These are phyloP conservation scores for Russula lepida DNA, from an alignment of 768 basidiomycete species.

Conservation along the genomic window DNA sequence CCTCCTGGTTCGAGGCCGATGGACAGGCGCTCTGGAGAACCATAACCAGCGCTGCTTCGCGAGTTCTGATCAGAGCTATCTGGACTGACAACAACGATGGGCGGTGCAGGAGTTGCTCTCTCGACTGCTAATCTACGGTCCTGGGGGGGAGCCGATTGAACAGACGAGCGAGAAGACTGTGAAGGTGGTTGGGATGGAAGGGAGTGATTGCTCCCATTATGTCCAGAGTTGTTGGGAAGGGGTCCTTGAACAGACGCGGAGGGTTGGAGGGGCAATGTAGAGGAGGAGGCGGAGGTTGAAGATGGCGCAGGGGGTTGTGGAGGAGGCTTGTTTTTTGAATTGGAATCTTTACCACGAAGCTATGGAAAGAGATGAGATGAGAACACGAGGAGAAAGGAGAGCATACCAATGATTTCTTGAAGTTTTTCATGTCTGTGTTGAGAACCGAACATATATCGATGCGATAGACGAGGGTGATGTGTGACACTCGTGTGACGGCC, in stretches of 20 bases:
- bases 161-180: conserved; percentile 35
- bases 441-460: conserved; percentile 1
- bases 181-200: conserved; percentile 33
- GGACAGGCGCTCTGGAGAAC: conserved; percentile 42
- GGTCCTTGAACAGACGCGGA: conserved; percentile 31
- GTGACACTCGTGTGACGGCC: background rate
- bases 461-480: conserved; percentile 9
- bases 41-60: conserved; percentile 36
- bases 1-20: conserved; percentile 39
- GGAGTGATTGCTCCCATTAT: conserved; percentile 35
- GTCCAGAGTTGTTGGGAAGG: conserved; percentile 30
- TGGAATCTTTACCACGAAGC: conserved; percentile 62
- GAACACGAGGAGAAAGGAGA: conserved; percentile 17
- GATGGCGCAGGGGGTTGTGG: conserved; percentile 38
- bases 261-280: conserved; percentile 37
- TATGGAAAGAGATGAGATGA: conserved; percentile 27
- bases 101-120: conserved; percentile 51
- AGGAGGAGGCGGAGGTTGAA: conserved; percentile 36
- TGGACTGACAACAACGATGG: conserved; percentile 81
- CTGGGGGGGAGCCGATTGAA: conserved; percentile 32
- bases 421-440: conserved; percentile 57
- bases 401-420: conserved; percentile 75
- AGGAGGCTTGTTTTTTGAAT: conserved; percentile 59
- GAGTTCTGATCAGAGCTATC: conserved; percentile 45
- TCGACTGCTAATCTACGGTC: conserved; percentile 56